Conservation (phyloP, 2,329 filamentous ascomycete genomes). For the Calonectria pseudoreteaudii region DNA sequence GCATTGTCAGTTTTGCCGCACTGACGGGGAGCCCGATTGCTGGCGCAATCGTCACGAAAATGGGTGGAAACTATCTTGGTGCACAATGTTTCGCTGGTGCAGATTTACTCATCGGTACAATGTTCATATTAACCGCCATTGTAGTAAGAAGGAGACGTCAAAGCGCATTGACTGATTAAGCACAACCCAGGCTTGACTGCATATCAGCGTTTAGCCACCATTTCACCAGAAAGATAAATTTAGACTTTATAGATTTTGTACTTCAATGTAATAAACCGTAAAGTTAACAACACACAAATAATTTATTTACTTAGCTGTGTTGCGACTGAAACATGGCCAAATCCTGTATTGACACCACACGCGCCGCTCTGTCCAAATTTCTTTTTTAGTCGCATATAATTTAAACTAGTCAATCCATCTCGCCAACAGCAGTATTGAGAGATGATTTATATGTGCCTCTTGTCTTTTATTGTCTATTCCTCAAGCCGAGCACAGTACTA, state of each 20-base stretch:
- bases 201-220: neutral
- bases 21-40: slow-evolving; percentile 11
- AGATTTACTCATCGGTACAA: slow-evolving; percentile 7
- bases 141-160: neutral
- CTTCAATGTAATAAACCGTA: neutral
- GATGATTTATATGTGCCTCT: too few species aligned
- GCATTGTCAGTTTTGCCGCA: slow-evolving; percentile 11
- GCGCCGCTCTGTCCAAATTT: too few species aligned
- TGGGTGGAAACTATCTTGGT: slow-evolving; percentile 1
- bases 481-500: too few species aligned
- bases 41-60: slow-evolving; percentile 4
- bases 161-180: neutral
- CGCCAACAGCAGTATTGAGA: too few species aligned
- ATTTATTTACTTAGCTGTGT: neutral
- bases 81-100: slow-evolving; percentile 6
- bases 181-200: neutral
- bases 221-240: neutral
- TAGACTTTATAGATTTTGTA: neutral
- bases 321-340: too few species aligned
- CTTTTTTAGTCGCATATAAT: too few species aligned
- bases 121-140: neutral
- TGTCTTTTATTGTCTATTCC: too few species aligned
- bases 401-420: too few species aligned
- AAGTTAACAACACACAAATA: neutral
- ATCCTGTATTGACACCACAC: too few species aligned